Base-by-base conservation (phyloP, 331 rosid species). In the Ulmus americana region DNA sequence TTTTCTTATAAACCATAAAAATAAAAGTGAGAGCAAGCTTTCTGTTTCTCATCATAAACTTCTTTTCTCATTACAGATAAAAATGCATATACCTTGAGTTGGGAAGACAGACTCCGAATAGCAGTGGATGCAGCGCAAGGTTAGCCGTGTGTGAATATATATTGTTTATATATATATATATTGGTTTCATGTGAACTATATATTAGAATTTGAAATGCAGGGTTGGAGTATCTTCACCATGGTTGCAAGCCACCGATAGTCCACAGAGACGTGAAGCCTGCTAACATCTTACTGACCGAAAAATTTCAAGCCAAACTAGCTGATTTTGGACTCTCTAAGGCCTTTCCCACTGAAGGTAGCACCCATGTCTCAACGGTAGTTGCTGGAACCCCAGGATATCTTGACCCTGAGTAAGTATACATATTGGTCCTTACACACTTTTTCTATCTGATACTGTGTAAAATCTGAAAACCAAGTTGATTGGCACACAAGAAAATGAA, bases 241-340 rank as follows among this genome's bases (percentile, higher is more conserved):
- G 84, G 84, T 49, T 75, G 78, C 51, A 80, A 64, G 63, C 78
- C 81, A 20, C 64, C 84, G 14, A 80, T 80, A 28, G 59, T 80
- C 48, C 81, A 79, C 20, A 68, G 81, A 14, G 84, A 79, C n/a
- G 64, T 79, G 59, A 79, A 79, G 59, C 7, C 78, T 8, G 0
- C 81, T 42, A 80, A 80, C 53, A 72, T 80, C 57, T 76, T 80
- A 49, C 5, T 80, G 9, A 45, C 64, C 14, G 70, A 70, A 39
- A 56, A 46, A 10, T 63, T 77, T 59, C 78, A 77, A 63, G 80
- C 80, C 40, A 73, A 81, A 45, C 28, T 77, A 20, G 62, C 78
- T 18, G 80, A 77, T 77, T 77, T 81, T 49, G 80, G 82, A 1
- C 68, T 81, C 8, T 74, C 80, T 7, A 76, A 47, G 55, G 22